Conservation (phyloP, 2,329 filamentous ascomycete species). For the Aspergillus vadensis region DNA sequence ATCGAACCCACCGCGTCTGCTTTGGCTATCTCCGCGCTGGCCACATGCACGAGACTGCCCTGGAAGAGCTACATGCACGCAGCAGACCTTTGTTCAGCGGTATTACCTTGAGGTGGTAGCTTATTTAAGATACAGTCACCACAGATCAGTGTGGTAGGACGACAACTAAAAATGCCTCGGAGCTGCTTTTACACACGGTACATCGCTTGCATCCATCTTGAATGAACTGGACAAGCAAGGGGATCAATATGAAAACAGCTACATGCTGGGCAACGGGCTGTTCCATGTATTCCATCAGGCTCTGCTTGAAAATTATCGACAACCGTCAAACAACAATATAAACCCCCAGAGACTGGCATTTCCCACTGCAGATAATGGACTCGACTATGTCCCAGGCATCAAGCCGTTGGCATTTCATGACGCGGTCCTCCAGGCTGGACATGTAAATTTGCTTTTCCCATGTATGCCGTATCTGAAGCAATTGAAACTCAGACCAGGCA, state of each 20-base stretch:
- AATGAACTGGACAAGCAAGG: constrained; percentile 3
- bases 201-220: constrained; percentile 1
- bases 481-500: background rate
- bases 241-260: background rate
- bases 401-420: too few species aligned
- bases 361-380: too few species aligned
- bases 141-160: background rate
- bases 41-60: background rate
- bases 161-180: background rate
- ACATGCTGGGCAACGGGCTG: background rate
- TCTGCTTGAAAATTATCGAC: too few species aligned
- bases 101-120: background rate
- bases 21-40: constrained; percentile 4
- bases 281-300: constrained; percentile 2
- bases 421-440: too few species aligned
- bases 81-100: constrained; percentile 1
- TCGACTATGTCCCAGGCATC: too few species aligned
- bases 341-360: too few species aligned
- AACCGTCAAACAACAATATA: too few species aligned
- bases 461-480: background rate
- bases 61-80: constrained; percentile 7
- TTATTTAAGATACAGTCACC: background rate
- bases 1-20: constrained; percentile 3
- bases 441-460: too few species aligned
- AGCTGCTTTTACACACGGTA: background rate